Evolutionary conservation across 352 stramenopile species (phyloP), one percentile per base, ranked within the genome.

Genomic region (Albugo candida): DNA sequence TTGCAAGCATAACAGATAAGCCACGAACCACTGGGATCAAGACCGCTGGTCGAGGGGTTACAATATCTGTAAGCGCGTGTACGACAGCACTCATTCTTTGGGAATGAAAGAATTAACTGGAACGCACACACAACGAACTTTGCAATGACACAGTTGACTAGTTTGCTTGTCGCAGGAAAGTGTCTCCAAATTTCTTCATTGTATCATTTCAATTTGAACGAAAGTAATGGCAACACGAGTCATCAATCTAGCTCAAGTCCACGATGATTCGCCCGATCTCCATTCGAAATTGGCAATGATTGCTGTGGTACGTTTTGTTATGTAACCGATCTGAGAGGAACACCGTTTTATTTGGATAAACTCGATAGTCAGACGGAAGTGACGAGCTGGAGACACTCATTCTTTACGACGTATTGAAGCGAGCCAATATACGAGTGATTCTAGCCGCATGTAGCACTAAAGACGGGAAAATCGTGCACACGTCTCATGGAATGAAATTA

Each of bases 371-470:
- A 48, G 59, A 85, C 38, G 73, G 73, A 49, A 75, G 64, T 18
- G 73, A 85, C 19, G 73, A 85, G 18, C 49, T 85, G 10, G 73
- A 85, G 50, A 63, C 60, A 27, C 49, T 82, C n/a, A 63, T 59
- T n/a, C 24, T 85, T 8, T 80, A 63, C 20, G 70, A 83, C 50
- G 48, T 74, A 19, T 67, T 85, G 45, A 60, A 63, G 17, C 70
- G 69, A 21, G 73, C 63, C 16, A 62, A 62, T 0, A 57, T 81
- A 16, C 68, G 82, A 41, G 73, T 85, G 18, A 64, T 63, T 42
- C 62, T 72, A 67, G 66, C 5, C 61, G 62, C 1, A 63, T 88
- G 1, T 68, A 64, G 0, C 45, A 59, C 48, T 63, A 75, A 48
- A 71, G 65, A 27, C 24, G 60, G 52, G 38, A 85, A 83, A 45